Conservation (phyloP, 1,284 basidiomycete species). For the Neonothopanus nambi region DNA sequence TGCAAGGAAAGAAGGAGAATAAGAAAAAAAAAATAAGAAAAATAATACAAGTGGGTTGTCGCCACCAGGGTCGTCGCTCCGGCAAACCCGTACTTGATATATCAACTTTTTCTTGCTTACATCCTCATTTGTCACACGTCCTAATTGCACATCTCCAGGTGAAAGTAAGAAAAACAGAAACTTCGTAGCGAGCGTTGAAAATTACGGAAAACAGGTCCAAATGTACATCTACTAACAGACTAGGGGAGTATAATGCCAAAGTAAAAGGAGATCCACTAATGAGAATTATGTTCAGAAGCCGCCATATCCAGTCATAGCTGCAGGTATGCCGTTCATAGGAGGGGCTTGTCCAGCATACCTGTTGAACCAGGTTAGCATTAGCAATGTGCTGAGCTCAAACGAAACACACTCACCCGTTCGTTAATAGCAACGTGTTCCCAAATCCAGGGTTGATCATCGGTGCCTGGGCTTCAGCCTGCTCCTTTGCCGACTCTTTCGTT, state of each 20-base stretch:
- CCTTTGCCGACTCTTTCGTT: constrained; percentile 84
- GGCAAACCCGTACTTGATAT: too few species aligned
- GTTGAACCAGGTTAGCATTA: constrained; percentile 2
- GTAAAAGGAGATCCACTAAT: not conserved
- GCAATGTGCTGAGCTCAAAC: not conserved
- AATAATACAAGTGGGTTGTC: not conserved
- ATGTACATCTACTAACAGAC: constrained; percentile 11
- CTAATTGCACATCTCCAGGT: not conserved
- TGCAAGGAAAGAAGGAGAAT: not conserved
- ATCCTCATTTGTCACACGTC: not conserved
- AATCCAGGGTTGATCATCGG: constrained; percentile 82
- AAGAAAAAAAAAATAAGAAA: too few species aligned
- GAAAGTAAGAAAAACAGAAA: not conserved
- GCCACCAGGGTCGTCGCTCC: too few species aligned
- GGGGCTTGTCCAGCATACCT: constrained; percentile 42
- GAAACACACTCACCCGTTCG: constrained; percentile 55
- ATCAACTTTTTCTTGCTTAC: too few species aligned
- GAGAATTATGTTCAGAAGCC: constrained; percentile 29
- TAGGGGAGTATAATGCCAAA: not conserved
- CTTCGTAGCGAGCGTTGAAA: not conserved
- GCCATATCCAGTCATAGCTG: constrained; percentile 42
- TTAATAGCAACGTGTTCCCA: constrained; percentile 61
- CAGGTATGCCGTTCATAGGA: constrained; percentile 40
- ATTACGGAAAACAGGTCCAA: constrained; percentile 8
- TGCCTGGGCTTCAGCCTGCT: constrained; percentile 78